phyloP scores from a whole-genome alignment of 164 flowering plant species.

The Echeveria elegans region DNA sequence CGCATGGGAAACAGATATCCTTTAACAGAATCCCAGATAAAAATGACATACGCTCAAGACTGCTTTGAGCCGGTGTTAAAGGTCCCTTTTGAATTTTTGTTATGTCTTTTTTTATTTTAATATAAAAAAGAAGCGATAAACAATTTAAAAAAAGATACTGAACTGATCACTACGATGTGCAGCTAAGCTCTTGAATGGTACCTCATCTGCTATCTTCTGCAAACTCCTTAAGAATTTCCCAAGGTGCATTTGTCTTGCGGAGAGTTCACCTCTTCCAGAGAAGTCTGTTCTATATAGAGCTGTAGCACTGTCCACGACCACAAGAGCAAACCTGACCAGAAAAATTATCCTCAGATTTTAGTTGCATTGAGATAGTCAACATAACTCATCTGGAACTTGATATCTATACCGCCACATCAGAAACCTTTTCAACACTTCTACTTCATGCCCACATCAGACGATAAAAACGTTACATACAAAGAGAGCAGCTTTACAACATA shows the following conservation, averaged over 20 bases:
- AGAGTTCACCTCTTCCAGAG: constrained; percentile 90
- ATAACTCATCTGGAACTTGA: background rate
- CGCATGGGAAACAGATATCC: background rate
- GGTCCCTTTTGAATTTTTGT: too few species aligned
- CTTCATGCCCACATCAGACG: background rate
- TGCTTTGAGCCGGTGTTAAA: too few species aligned
- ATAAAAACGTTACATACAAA: background rate
- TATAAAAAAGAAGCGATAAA: too few species aligned
- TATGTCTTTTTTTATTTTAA: too few species aligned
- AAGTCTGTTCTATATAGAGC: constrained; percentile 90
- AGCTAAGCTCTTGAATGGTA: constrained; percentile 9
- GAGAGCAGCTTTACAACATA: background rate
- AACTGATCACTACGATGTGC: background rate
- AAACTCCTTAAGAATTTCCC: constrained; percentile 73
- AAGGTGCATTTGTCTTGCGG: constrained; percentile 94
- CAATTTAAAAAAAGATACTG: too few species aligned
- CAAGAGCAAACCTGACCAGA: constrained; percentile 63
- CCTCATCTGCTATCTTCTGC: constrained; percentile 97
- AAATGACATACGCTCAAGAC: background rate
- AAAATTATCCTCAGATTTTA: background rate
- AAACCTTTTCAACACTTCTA: background rate
- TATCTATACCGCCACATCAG: background rate
- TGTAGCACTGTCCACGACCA: constrained; percentile 93
- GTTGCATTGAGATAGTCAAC: background rate
- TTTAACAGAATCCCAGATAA: background rate